Percentiles rank a stretch among this genome's conserved stretches.
These are phyloP conservation scores for Fusarium decemcellulare DNA, from an alignment of 2,329 filamentous ascomycete genomes.

Conservation along the genomic window DNA sequence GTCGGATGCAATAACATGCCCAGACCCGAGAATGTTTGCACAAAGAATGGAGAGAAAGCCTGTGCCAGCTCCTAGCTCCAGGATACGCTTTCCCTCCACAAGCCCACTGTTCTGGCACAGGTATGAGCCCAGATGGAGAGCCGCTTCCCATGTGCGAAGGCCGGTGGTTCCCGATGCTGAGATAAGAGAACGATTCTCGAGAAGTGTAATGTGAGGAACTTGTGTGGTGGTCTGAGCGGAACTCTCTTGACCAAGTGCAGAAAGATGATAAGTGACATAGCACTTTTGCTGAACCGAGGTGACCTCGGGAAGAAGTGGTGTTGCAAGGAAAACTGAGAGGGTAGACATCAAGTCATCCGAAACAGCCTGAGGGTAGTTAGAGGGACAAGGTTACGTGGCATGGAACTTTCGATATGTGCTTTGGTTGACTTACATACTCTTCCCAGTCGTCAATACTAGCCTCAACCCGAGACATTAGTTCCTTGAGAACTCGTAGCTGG, in stretches of 20 bases:
- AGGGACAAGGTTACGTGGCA: neutral
- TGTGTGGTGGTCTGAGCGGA: neutral
- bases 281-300: slow-evolving; percentile 78
- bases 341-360: slow-evolving; percentile 83
- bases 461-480: slow-evolving; percentile 79
- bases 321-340: slow-evolving; percentile 75
- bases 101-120: slow-evolving; percentile 65
- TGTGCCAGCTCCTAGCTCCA: slow-evolving; percentile 84
- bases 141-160: slow-evolving; percentile 85
- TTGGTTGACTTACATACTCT: slow-evolving; percentile 78
- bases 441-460: slow-evolving; percentile 84
- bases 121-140: slow-evolving; percentile 79
- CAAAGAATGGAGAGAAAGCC: slow-evolving; percentile 83
- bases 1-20: slow-evolving; percentile 78
- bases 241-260: slow-evolving; percentile 44
- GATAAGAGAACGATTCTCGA: slow-evolving; percentile 79
- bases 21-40: slow-evolving; percentile 73
- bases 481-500: slow-evolving; percentile 79
- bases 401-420: neutral
- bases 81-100: slow-evolving; percentile 69
- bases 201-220: slow-evolving; percentile 67
- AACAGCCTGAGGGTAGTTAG: slow-evolving; percentile 75
- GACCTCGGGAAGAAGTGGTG: slow-evolving; percentile 74
- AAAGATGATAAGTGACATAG: slow-evolving; percentile 79
- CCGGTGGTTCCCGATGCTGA: slow-evolving; percentile 82